Base-by-base conservation (phyloP, 2,329 filamentous ascomycete species). In the Ophiocordyceps sinensis region DNA sequence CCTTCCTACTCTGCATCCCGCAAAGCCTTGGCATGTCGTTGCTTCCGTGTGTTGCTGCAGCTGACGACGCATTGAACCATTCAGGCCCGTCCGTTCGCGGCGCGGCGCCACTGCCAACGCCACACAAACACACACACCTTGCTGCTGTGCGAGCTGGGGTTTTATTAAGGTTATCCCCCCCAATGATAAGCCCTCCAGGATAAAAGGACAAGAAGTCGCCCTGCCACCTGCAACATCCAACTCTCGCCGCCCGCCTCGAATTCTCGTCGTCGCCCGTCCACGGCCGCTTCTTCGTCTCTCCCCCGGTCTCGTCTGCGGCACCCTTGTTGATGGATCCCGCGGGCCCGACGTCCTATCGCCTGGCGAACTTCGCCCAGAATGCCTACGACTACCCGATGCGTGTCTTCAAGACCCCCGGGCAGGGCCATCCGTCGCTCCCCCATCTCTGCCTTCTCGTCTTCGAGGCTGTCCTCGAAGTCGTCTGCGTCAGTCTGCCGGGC, bases 401-500 rank as follows among this genome's bases (percentile, higher is more conserved):
- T 43, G 55, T 62, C 13, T 56, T 69, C 35, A 56, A 60, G 44
- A 58, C 59, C 40, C 53, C 62, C 11, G 66, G 73, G 49, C 65
- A 69, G 4, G 63, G 69, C 15, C 79, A 85, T 48, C 80, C 81
- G 13, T 70, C 81, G 40, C 68, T 86, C 47, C 68, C 66, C 43
- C 73, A 87, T 52, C 71, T 94, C 28, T 71, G 79, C 32, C 69
- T 93, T 23, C 78, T 94, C 44, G 88, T 96, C 50, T 94, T 94
- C 54, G 88, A 94, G 64, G 91, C 91, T 11, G 88, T 95, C 26
- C 70, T 95, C 54, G 87, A 95, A 58, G 89, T 96, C 21, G 83
- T 98, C 39, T 96, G 88, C 58, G 88, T 98, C 59, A 89, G 84
- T 60, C 64, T 95, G 50, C 91, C 91, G 0, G 91, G 91, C 26